phyloP scores from a whole-genome alignment of 192 early-diverging fungal species.

The Endogone sp. region DNA sequence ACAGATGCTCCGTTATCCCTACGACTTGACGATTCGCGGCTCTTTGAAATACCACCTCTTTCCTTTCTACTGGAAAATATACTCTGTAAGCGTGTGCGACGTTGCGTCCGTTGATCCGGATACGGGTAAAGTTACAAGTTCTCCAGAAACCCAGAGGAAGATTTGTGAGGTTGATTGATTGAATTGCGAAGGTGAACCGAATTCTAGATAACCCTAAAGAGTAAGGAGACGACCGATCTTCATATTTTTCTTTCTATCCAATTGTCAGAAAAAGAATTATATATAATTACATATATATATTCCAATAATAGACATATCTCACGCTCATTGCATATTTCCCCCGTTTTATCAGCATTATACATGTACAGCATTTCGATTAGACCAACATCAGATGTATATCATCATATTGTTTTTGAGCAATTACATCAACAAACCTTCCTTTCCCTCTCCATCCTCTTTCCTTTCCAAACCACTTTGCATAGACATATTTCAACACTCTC shows the following conservation, averaged over 20 bases:
- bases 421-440: background rate
- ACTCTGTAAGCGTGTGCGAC: constrained; percentile 22
- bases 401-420: background rate
- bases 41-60: constrained; percentile 22
- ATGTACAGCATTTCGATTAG: background rate
- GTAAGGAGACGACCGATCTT: background rate
- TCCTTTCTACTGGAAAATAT: constrained; percentile 12
- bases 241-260: too few relatives aligned
- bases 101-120: constrained; percentile 23
- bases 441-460: background rate
- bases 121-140: constrained; percentile 22
- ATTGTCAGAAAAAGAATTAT: too few relatives aligned
- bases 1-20: constrained; percentile 25
- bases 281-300: too few relatives aligned
- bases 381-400: background rate
- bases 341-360: background rate
- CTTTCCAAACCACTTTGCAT: too few relatives aligned
- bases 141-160: constrained; percentile 7
- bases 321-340: background rate
- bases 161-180: constrained; percentile 14
- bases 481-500: too few relatives aligned
- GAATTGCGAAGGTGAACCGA: background rate
- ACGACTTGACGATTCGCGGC: constrained; percentile 30
- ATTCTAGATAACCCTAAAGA: background rate
- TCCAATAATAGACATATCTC: background rate